Evolutionary conservation across 306 rosid genomes (phyloP).

Genomic region (Cucurbita argyrosperma): DNA sequence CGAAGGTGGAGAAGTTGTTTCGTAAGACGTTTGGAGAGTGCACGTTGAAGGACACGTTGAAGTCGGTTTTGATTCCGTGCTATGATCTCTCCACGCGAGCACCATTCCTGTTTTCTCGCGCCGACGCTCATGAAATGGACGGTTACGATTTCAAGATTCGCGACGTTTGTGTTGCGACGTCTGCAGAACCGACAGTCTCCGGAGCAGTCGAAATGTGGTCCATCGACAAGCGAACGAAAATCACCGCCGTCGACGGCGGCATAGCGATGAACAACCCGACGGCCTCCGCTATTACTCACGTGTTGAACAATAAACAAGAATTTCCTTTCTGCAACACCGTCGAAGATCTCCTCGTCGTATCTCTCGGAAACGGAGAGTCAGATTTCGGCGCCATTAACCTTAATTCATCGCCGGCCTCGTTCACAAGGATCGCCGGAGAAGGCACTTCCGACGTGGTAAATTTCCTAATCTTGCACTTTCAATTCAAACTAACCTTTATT

Average conservation of each 20-base stretch:
- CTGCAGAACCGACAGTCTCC: conserved; percentile 18
- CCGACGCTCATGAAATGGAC: conserved; percentile 86
- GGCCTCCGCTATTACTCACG: conserved; percentile 78
- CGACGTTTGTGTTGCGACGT: conserved; percentile 72
- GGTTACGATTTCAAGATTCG: conserved; percentile 81
- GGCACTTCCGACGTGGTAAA: conserved; percentile 86
- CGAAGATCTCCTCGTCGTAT: conserved; percentile 57
- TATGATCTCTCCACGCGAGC: conserved; percentile 81
- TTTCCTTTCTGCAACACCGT: conserved; percentile 73
- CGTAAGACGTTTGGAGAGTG: conserved; percentile 51
- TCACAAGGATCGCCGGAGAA: conserved; percentile 61
- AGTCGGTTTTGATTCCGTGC: conserved; percentile 76
- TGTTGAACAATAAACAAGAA: conserved; percentile 79
- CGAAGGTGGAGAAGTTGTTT: conserved; percentile 44
- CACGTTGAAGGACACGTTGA: conserved; percentile 68
- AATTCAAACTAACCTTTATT: neutral
- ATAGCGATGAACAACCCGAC: conserved; percentile 88
- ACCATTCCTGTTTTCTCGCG: conserved; percentile 87
- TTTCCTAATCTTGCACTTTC: neutral
- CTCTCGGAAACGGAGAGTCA: conserved; percentile 81
- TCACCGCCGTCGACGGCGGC: conserved; percentile 69
- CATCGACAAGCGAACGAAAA: conserved; percentile 50
- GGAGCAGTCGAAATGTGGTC: conserved; percentile 39
- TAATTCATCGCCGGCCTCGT: conserved; percentile 23
- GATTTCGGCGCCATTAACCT: conserved; percentile 26